Evolutionary conservation across 371 early-diverging fungal genomes (phyloP).

Genomic region (Zopfochytrium polystomum): DNA sequence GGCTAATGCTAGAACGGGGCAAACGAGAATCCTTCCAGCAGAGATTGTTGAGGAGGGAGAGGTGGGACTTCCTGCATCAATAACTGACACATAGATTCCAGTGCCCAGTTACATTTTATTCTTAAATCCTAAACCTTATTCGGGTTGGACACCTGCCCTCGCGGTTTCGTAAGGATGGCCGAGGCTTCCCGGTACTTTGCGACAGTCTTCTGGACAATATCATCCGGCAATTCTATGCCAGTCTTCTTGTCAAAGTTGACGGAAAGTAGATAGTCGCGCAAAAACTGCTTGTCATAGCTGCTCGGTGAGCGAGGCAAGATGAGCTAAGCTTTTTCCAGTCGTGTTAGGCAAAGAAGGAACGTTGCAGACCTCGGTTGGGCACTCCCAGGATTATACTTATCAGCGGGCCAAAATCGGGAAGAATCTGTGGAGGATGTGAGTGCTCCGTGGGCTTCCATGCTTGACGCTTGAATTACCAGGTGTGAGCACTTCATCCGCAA

Average conservation of each 20-base stretch:
- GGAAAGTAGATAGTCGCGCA: slow-evolving; percentile 88
- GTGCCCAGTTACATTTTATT: too few species aligned
- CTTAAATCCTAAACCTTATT: too few species aligned
- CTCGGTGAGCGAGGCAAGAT: too few species aligned
- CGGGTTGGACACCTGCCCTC: slow-evolving; percentile 64
- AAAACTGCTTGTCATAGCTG: slow-evolving; percentile 93
- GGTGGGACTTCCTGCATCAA: too few species aligned
- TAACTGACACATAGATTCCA: too few species aligned
- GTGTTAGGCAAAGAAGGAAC: too few species aligned
- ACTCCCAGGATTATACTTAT: slow-evolving; percentile 72
- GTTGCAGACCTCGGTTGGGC: slow-evolving; percentile 71
- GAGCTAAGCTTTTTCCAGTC: slow-evolving; percentile 2
- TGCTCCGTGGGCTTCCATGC: not conserved
- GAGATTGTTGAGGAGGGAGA: too few species aligned
- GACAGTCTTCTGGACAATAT: slow-evolving; percentile 80
- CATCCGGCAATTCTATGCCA: slow-evolving; percentile 77
- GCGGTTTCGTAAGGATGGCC: slow-evolving; percentile 79
- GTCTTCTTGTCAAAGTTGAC: slow-evolving; percentile 86
- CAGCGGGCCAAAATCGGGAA: slow-evolving; percentile 94
- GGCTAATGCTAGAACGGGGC: too few species aligned
- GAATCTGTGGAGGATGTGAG: slow-evolving; percentile 64
- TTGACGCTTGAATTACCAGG: slow-evolving; percentile 61
- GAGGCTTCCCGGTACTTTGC: slow-evolving; percentile 88
- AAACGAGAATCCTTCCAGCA: too few species aligned
- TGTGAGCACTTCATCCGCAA: slow-evolving; percentile 95